A percentile compares a stretch with the other conserved stretches of the same genome.
Conservation (phyloP, 164 flowering plant genomes). For the Magnolia changhungtana region DNA sequence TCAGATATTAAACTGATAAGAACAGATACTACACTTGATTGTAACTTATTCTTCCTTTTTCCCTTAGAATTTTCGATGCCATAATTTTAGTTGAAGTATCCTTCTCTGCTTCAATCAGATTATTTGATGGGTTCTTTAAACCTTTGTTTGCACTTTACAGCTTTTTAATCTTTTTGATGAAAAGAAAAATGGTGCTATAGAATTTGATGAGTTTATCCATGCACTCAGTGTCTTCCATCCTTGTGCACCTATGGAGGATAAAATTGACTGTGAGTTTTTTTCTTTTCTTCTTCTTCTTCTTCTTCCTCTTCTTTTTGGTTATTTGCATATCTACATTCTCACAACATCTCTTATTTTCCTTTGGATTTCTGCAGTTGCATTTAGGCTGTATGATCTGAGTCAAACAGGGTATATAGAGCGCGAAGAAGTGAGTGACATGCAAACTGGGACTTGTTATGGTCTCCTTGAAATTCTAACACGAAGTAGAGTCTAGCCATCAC, state of each 20-base stretch:
- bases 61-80: background rate
- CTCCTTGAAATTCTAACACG: background rate
- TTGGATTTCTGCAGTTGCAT: slow-evolving; percentile 63
- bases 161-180: slow-evolving; percentile 83
- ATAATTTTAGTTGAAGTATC: background rate
- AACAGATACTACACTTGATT: slow-evolving; percentile 94
- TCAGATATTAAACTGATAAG: slow-evolving; percentile 96
- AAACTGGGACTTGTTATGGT: background rate
- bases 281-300: too few species aligned
- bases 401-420: slow-evolving; percentile 82
- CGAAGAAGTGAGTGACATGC: slow-evolving; percentile 52
- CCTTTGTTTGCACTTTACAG: slow-evolving; percentile 21
- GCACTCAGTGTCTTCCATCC: slow-evolving; percentile 86
- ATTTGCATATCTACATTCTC: background rate
- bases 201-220: slow-evolving; percentile 80
- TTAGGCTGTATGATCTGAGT: slow-evolving; percentile 75
- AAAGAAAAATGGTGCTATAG: slow-evolving; percentile 81
- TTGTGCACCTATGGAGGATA: slow-evolving; percentile 59
- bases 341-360: background rate
- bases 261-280: slow-evolving; percentile 54
- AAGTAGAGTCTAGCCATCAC: background rate
- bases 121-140: background rate
- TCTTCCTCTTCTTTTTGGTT: background rate
- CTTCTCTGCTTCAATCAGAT: background rate
- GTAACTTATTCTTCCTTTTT: slow-evolving; percentile 32